Base-by-base conservation (phyloP, 352 stramenopile species). In the Plasmopara viticola region DNA sequence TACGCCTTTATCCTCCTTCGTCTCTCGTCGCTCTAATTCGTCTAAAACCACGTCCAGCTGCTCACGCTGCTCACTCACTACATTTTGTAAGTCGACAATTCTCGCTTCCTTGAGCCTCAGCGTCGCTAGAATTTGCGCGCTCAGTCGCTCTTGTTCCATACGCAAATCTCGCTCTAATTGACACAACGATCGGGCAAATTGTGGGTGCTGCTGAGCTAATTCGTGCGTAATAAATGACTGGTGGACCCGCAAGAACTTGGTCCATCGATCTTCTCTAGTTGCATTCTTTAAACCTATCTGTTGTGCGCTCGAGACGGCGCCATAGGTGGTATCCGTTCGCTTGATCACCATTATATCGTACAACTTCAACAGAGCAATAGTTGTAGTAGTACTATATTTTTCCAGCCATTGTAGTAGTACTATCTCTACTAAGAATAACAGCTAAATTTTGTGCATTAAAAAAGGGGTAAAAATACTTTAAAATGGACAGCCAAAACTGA, bases 1-100 rank as follows among this genome's bases (percentile, higher is more conserved):
- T 34, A 56, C 51, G 12, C 30, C 44, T 2, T 50, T 51, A 33
- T 67, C 55, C 37, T 53, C 50, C 20, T 52, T 64, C 6, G 49
- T 68, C 44, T 59, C 60, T 54, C 49, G 45, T 5, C 60, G 60
- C 50, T 64, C 60, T 47, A 68, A 17, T 42, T 68, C 60, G 41
- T 68, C 60, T 50, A 68, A 35, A 25, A 68, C 44, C 15, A 68
- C 55, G 38, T 68, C 60, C 34, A 68, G 20, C 46, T 68, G 60
- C 17, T 68, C 60, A 5, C 46, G 50, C 13, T 68, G 60, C 38
- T 64, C 55, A n/a, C 31, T 48, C 41, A 64, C 49, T 0, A 51
- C 4, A 29, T 39, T 64, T 18, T 60, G 55, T 34, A 68, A 49
- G 34, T 53, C 49, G 0, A 41, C 40, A 4, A 68, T 68, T 25